These are phyloP conservation scores for Scheffersomyces illinoinensis DNA, from an alignment of 1,139 yeast species.

Conservation along the genomic window DNA sequence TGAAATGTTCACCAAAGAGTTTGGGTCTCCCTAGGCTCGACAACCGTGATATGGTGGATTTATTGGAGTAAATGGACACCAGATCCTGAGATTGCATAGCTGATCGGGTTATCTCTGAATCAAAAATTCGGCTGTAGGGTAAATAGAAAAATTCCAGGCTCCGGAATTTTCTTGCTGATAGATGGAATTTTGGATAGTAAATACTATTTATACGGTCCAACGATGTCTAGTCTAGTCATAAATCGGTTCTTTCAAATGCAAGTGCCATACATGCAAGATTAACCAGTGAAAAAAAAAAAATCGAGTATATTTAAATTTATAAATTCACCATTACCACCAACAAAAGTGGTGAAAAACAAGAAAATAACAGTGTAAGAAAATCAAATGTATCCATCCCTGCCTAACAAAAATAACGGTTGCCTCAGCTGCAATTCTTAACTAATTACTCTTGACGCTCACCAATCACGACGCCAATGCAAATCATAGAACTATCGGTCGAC, in stretches of 20 bases:
- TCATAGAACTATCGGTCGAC: background rate
- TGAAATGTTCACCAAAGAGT: background rate
- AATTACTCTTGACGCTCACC: background rate
- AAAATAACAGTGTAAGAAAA: background rate
- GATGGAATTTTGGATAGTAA: background rate
- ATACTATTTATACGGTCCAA: background rate
- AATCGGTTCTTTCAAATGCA: background rate
- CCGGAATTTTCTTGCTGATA: background rate
- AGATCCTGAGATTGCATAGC: background rate
- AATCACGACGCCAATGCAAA: background rate
- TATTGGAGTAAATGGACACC: background rate
- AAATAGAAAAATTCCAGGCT: background rate
- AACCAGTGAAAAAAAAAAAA: background rate
- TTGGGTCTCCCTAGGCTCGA: background rate
- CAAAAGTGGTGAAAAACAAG: background rate
- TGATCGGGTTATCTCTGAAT: background rate
- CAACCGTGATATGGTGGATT: background rate
- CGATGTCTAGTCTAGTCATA: background rate
- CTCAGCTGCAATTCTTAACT: background rate
- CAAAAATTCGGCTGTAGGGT: background rate
- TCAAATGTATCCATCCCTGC: background rate
- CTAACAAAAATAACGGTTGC: background rate
- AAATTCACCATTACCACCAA: background rate
- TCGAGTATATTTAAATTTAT: background rate
- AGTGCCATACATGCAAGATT: background rate